Evolutionary conservation across 495 filamentous ascomycete genomes (phyloP), one percentile per base, ranked within the genome.

Genomic region (Penicillium subrubescens): DNA sequence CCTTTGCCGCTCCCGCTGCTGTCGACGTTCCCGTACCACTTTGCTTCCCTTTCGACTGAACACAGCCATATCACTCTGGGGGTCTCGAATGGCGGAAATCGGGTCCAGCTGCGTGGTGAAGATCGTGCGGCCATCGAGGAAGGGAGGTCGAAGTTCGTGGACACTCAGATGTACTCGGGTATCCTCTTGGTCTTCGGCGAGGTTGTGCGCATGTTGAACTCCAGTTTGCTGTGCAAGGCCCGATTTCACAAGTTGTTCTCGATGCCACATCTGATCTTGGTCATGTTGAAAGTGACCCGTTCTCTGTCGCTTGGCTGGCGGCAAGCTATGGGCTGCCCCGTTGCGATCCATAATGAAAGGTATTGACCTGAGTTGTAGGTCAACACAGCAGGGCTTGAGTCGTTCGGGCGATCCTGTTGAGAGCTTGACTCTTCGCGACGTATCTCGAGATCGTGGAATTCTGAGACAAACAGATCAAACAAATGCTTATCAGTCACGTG

Each of bases 91-190:
- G 10, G 96, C 96, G 5, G 94, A 92, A 5, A 99, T 90, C 0
- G 96, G 96, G 54, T 98, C 96, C 52, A 98, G 77, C 78, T 99
- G 96, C 75, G 97, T 97, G 2, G 96, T 98, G 74, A 99, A 99
- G 37, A 99, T 89, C 57, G 87, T 97, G 59, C 92, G 87, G 17
- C 96, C 96, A 79, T 99, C 95, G 60, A 99, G 79, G 70, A 99
- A 99, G 0, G 96, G 96, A 14, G 96, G 96, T 62, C 90, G 92
- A 3, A 99, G 84, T 72, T 98, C 95, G 73, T 98, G 96, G 6
- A 97, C 90, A 19, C 98, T 83, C 43, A 99, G 73, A 81, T 99
- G 96, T 31, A 97, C 87, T 57, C 96, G 85, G 11, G 91, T 97
- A 25, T 85, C 91, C 70, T 98, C 95, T 52, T 97, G 90, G 66